These are phyloP conservation scores for Penicillium digitatum DNA, from an alignment of 2,329 filamentous ascomycete species.

Conservation along the genomic window DNA sequence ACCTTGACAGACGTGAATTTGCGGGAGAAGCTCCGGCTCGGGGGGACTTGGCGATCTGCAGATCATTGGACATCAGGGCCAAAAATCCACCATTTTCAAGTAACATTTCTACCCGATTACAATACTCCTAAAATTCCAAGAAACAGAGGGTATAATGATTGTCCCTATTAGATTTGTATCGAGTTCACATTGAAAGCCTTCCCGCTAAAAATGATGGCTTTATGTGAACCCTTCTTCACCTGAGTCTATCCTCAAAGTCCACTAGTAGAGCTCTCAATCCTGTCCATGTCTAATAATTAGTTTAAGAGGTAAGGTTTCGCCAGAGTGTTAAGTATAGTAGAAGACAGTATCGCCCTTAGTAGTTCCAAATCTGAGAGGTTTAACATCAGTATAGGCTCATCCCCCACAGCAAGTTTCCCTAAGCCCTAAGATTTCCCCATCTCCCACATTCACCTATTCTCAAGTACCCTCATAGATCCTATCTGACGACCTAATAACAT, in stretches of 20 bases:
- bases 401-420: no score
- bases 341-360: neutral
- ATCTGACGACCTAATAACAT: no score
- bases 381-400: neutral
- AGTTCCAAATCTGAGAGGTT: neutral
- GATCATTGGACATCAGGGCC: constrained; percentile 1
- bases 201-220: neutral
- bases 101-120: neutral
- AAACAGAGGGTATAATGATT: no score
- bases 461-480: no score
- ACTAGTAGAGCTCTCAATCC: neutral
- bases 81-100: neutral
- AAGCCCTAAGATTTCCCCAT: no score
- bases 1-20: constrained; percentile 2
- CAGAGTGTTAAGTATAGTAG: neutral
- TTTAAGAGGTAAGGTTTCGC: neutral
- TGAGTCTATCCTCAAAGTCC: neutral
- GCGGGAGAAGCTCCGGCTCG: neutral
- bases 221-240: neutral
- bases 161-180: neutral
- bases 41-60: constrained; percentile 14
- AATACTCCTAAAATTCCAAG: neutral
- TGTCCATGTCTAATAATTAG: neutral
- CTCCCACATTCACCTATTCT: no score
- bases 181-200: neutral